Base-by-base conservation (phyloP, 1,284 basidiomycete genomes). In the Crepidotus sp. region DNA sequence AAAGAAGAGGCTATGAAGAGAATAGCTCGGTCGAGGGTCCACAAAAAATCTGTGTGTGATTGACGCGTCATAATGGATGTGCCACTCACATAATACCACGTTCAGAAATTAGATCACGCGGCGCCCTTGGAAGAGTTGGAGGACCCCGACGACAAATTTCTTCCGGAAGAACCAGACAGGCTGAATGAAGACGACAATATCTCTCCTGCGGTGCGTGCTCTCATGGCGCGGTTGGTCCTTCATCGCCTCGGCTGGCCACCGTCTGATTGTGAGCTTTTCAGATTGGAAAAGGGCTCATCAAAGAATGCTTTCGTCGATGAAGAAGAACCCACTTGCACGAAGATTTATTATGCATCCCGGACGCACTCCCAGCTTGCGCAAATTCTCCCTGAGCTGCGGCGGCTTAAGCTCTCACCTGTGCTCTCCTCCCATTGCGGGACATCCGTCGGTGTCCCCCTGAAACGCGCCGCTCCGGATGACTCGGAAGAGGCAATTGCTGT, bases 291-390 rank as follows among this genome's bases (percentile, higher is more conserved):
- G 64, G 37, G 62, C 63, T 40, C 61, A 59, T 35, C 52, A 24
- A 55, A 43, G 36, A 51, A 45, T 50, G 44, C 27, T 50, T 31
- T 39, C 25, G 45, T 46, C 36, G 61, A 66, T 9, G 64, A 69
- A 44, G 62, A 67, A 36, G 79, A 78, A 49, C 70, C 71, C n/a
- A 70, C 71, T 2, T 85, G 80, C 54, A 81, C 79, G 24, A 88
- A 88, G 62, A 82, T 98, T 44, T 94, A 84, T 60, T 97, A 94
- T 60, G 87, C 92, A 0, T 97, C 94, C 0, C 74, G 96, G 22
- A 98, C 95, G 0, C 95, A 98, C 63, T 92, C 90, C 2, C 95
- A 98, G 59, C 76, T 98, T 2, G 76, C 90, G 1, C 95, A 98
- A 60, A 77, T 98, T 10, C 73, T 95, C 9, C 79, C 84, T 4